A percentile compares a stretch with the other conserved stretches of the same genome.
phyloP scores from a whole-genome alignment of 1,139 yeast genomes.

The Groenewaldozyma auringiensis region DNA sequence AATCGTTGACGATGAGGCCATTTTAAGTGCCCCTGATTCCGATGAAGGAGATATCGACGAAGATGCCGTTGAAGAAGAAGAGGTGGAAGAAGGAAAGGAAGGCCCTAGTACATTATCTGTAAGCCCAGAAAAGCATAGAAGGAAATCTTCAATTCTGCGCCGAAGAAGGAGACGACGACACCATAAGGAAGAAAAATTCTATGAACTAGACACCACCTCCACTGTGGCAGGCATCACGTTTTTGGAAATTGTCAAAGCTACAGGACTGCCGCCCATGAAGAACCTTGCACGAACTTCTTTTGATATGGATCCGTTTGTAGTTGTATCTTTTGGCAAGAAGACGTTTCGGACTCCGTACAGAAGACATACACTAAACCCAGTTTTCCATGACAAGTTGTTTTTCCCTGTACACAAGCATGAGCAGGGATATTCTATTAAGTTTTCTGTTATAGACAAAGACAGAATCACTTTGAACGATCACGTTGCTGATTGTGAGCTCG shows the following conservation, averaged over 20 bases:
- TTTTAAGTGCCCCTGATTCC: neutral
- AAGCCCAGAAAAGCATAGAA: slow-evolving; percentile 1
- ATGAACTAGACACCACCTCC: slow-evolving; percentile 34
- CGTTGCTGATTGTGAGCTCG: slow-evolving; percentile 58
- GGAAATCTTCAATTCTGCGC: neutral
- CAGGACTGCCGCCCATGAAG: slow-evolving; percentile 37
- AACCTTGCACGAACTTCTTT: slow-evolving; percentile 57
- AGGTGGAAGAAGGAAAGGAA: slow-evolving; percentile 9
- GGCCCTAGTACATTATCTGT: slow-evolving; percentile 1
- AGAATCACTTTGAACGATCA: slow-evolving; percentile 73
- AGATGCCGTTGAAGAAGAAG: slow-evolving; percentile 8
- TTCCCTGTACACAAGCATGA: slow-evolving; percentile 71
- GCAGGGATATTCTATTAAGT: slow-evolving; percentile 52
- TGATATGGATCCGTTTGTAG: slow-evolving; percentile 96
- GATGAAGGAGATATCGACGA: neutral
- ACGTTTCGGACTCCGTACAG: slow-evolving; percentile 83
- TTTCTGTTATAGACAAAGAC: slow-evolving; percentile 78
- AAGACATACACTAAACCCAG: slow-evolving; percentile 76
- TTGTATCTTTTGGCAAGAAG: slow-evolving; percentile 81
- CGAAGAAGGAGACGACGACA: slow-evolving; percentile 5
- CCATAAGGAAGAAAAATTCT: slow-evolving; percentile 11
- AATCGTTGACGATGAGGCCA: neutral
- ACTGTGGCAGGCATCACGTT: slow-evolving; percentile 65
- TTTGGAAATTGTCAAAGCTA: slow-evolving; percentile 65
- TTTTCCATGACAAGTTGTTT: slow-evolving; percentile 71